These are phyloP conservation scores for Talaromyces sp. DNA, from an alignment of 2,329 filamentous ascomycete species.

Conservation along the genomic window DNA sequence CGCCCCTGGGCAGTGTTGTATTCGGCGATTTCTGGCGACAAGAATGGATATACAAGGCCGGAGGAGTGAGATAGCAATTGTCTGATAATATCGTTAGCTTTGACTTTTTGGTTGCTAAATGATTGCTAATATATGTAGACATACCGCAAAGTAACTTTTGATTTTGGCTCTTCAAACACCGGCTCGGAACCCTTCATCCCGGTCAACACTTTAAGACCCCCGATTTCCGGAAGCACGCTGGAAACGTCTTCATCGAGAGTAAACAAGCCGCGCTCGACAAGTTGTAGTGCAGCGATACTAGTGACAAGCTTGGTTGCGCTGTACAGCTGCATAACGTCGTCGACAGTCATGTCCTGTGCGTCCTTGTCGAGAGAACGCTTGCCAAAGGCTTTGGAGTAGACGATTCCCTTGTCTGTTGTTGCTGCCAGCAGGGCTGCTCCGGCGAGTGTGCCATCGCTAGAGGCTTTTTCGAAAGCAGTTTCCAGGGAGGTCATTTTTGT, in stretches of 20 bases:
- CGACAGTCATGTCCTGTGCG: not conserved
- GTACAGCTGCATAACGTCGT: slow-evolving; percentile 4
- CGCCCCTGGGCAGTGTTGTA: not conserved
- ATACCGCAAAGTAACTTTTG: slow-evolving; percentile 8
- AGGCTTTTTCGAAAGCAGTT: not conserved
- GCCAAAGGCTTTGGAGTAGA: slow-evolving; percentile 8
- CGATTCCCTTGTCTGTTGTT: slow-evolving; percentile 3
- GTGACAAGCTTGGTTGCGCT: slow-evolving; percentile 4
- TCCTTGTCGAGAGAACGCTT: not conserved
- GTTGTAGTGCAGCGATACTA: slow-evolving; percentile 2
- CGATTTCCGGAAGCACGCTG: slow-evolving; percentile 1
- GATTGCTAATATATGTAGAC: not conserved
- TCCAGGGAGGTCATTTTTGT: not conserved
- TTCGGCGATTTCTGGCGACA: not conserved
- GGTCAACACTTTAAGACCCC: slow-evolving; percentile 1
- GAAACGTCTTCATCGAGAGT: slow-evolving; percentile 5
- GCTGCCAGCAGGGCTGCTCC: slow-evolving; percentile 2
- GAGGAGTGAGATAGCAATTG: slow-evolving; percentile 7
- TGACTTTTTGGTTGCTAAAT: too few species aligned
- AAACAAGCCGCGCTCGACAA: slow-evolving; percentile 2
- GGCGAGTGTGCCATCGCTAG: not conserved
- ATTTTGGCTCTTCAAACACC: not conserved
- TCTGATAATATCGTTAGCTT: not conserved
- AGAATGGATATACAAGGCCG: slow-evolving; percentile 2
- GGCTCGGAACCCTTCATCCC: not conserved